Conservation (phyloP, 257 asterid species). For the Plantago elongata region DNA sequence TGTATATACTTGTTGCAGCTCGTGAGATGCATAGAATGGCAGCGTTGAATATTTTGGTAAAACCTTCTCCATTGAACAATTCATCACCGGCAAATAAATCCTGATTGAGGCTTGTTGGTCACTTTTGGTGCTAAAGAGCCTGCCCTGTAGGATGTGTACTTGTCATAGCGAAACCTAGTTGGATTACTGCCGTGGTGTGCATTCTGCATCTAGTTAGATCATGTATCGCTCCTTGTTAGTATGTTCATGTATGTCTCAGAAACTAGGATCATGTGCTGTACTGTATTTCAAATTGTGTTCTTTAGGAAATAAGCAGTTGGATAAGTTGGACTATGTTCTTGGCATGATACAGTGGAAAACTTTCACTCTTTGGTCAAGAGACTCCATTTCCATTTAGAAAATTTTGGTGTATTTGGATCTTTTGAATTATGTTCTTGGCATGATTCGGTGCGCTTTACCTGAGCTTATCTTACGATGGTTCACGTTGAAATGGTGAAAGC, state of each 20-base stretch:
- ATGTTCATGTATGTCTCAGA: slow-evolving; percentile 15
- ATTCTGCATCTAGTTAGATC: slow-evolving; percentile 15
- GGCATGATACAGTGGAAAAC: background rate
- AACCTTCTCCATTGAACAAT: slow-evolving; percentile 33
- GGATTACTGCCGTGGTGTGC: slow-evolving; percentile 18
- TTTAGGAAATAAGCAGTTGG: slow-evolving; percentile 29
- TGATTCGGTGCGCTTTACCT: no score
- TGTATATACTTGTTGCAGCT: slow-evolving; percentile 40
- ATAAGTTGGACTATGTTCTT: background rate
- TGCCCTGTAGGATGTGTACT: slow-evolving; percentile 8
- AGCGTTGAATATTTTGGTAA: slow-evolving; percentile 50
- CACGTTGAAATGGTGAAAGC: no score
- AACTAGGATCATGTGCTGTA: slow-evolving; percentile 21
- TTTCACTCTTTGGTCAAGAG: background rate
- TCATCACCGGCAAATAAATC: slow-evolving; percentile 37
- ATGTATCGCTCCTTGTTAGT: slow-evolving; percentile 5
- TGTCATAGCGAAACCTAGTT: slow-evolving; percentile 8
- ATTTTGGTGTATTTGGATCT: no score
- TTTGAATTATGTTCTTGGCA: no score
- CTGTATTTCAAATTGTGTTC: slow-evolving; percentile 20
- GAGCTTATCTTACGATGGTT: no score
- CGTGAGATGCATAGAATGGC: slow-evolving; percentile 67
- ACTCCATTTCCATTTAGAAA: no score
- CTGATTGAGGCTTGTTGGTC: background rate
- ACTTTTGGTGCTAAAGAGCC: slow-evolving; percentile 9